Evolutionary conservation across 257 asterid species (phyloP).

Genomic region (Agastache rugosa): DNA sequence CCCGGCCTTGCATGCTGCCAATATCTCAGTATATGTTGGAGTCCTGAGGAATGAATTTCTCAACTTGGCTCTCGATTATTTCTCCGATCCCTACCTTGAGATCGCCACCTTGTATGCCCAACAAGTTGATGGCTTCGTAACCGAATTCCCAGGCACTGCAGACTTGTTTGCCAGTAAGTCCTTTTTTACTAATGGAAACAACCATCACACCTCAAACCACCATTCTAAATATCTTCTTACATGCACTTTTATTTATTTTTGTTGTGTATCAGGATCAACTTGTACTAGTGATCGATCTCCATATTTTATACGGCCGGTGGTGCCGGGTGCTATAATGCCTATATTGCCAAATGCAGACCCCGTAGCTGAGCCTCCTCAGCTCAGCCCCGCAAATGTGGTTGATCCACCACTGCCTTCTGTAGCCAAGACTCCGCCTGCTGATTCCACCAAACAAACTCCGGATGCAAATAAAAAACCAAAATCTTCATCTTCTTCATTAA

Average conservation of each 20-base stretch:
- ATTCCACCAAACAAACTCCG: neutral
- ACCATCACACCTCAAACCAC: too few species aligned
- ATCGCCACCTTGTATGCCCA: slow-evolving; percentile 53
- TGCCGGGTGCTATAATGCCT: slow-evolving; percentile 40
- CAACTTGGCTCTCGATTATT: slow-evolving; percentile 70
- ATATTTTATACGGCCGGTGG: slow-evolving; percentile 36
- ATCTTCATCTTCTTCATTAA: slow-evolving; percentile 35
- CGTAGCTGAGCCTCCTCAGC: slow-evolving; percentile 54
- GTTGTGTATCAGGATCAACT: slow-evolving; percentile 47
- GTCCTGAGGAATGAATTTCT: slow-evolving; percentile 70
- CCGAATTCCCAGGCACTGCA: slow-evolving; percentile 81
- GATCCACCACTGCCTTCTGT: slow-evolving; percentile 63
- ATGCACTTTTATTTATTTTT: neutral
- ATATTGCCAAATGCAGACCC: slow-evolving; percentile 9
- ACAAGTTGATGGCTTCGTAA: slow-evolving; percentile 66
- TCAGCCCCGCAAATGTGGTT: slow-evolving; percentile 46
- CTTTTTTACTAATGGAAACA: neutral
- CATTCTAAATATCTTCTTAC: too few species aligned
- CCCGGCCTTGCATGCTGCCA: slow-evolving; percentile 71
- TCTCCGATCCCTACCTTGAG: slow-evolving; percentile 82
- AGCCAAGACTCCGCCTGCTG: slow-evolving; percentile 33
- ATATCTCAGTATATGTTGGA: slow-evolving; percentile 75
- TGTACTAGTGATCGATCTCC: slow-evolving; percentile 36
- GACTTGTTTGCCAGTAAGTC: slow-evolving; percentile 64
- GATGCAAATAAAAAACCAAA: slow-evolving; percentile 5